Base-by-base conservation (phyloP, 441 rosid species). In the Bruguiera hainesii region DNA sequence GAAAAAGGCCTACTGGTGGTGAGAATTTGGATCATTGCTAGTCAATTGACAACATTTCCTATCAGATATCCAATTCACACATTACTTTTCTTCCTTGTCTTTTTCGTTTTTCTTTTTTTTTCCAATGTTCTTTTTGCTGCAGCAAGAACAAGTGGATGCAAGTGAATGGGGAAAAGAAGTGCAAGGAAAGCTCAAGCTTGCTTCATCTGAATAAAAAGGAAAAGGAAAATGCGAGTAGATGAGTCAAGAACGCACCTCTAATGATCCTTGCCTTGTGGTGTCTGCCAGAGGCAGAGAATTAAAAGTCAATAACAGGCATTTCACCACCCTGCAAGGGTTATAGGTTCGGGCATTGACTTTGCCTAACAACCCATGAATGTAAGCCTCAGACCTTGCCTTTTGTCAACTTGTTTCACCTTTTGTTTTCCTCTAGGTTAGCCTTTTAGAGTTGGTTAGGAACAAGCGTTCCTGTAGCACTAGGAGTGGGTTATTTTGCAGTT, bases 181-280 rank as follows among this genome's bases (percentile, higher is more conserved):
- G 29, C 19, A 49, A 46, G 30, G 46, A 49, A 48, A 25, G 3
- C 42, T 35, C 52, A 53, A 6, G 74, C 61, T 73, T 15, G 64
- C 57, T 59, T 72, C 50, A 16, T 48, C n/a, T 15, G 18, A 21
- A 8, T 9, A 53, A 21, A 6, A 20, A 2, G 21, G 5, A 5
- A 52, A 53, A 53, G 21, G 28, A 53, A 53, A 53, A 21, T 35
- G 8, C 30, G 30, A 19, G 69, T 78, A 75, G 87, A 83, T 89
- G 98, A 92, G 98, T 88, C 98, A 93, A 93, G 98, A 90, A 82
- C 98, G 96, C 96, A 90, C 98, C 98, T 80, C 75, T 37, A 39
- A 72, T 79, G 71, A 69, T 76, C 84, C 78, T 68, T 78, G 78
- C 81, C 50, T 72, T 7, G 64, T 71, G 81, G 75, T 75, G 79